Conservation (phyloP, 352 stramenopile genomes). For the Elongisporangium prolatum region DNA sequence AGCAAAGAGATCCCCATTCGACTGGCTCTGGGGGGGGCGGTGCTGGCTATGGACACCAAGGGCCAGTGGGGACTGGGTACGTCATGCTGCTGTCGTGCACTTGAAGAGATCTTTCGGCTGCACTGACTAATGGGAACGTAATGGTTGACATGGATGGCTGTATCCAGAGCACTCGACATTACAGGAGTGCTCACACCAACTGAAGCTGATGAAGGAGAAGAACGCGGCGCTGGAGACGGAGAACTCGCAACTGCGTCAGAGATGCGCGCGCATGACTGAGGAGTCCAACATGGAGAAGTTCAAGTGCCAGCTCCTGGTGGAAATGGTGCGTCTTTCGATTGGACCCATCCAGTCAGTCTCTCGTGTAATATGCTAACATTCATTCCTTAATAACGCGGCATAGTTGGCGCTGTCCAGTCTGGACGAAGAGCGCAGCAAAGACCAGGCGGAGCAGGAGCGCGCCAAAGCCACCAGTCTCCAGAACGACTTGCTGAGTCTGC, state of each 20-base stretch:
- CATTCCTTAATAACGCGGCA: background rate
- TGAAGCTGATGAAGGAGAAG: slow-evolving; percentile 27
- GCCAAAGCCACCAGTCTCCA: slow-evolving; percentile 50
- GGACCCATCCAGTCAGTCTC: background rate
- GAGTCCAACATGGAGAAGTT: slow-evolving; percentile 88
- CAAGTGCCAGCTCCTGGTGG: slow-evolving; percentile 82
- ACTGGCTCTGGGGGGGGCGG: slow-evolving; percentile 48
- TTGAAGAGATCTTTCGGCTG: background rate
- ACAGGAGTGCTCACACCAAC: slow-evolving; percentile 30
- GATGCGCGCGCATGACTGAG: slow-evolving; percentile 53
- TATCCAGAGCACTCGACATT: slow-evolving; percentile 53
- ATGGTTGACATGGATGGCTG: slow-evolving; percentile 4
- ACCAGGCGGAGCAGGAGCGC: slow-evolving; percentile 59
- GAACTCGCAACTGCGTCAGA: slow-evolving; percentile 55
- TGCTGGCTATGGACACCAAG: slow-evolving; percentile 29
- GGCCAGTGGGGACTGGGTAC: slow-evolving; percentile 71
- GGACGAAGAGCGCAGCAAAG: slow-evolving; percentile 66
- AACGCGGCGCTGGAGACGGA: slow-evolving; percentile 51
- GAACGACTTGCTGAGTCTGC: slow-evolving; percentile 57
- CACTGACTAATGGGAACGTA: slow-evolving; percentile 5
- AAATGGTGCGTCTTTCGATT: slow-evolving; percentile 48
- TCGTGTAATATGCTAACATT: background rate
- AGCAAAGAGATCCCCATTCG: slow-evolving; percentile 52
- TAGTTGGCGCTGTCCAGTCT: slow-evolving; percentile 80
- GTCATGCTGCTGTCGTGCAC: slow-evolving; percentile 1